These are phyloP conservation scores for Agaricus subrufescens DNA, from an alignment of 768 basidiomycete genomes.

Conservation along the genomic window DNA sequence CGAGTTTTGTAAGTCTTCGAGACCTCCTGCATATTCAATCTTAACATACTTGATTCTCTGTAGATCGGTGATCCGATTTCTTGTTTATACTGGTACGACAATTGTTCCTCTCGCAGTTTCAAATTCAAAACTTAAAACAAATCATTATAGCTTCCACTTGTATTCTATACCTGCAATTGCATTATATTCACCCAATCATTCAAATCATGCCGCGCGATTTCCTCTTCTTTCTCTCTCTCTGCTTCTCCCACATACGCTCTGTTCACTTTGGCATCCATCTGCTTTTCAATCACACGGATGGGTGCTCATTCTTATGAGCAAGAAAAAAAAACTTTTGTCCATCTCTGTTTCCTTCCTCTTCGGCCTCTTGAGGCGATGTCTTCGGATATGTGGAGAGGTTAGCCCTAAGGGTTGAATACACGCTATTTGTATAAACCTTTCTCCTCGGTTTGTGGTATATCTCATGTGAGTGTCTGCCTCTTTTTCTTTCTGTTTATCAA, in stretches of 20 bases:
- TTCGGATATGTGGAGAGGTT: slow-evolving; percentile 8
- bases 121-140: neutral
- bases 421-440: neutral
- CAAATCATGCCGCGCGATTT: neutral
- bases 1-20: slow-evolving; percentile 77
- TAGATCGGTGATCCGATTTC: slow-evolving; percentile 33
- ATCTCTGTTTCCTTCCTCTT: slow-evolving; percentile 10
- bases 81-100: slow-evolving; percentile 20
- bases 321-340: slow-evolving; percentile 30
- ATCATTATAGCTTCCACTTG: slow-evolving; percentile 12
- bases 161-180: slow-evolving; percentile 15
- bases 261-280: slow-evolving; percentile 85
- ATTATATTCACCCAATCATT: neutral
- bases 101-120: neutral
- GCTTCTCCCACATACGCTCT: slow-evolving; percentile 38
- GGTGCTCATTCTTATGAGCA: slow-evolving; percentile 86
- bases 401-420: slow-evolving; percentile 13
- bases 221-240: slow-evolving; percentile 10
- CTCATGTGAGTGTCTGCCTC: too few species aligned
- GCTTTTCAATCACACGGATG: slow-evolving; percentile 45
- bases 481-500: too few species aligned
- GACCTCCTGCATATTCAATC: slow-evolving; percentile 5
- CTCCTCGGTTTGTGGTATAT: neutral
- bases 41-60: slow-evolving; percentile 8
- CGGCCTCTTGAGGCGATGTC: neutral